Percentiles rank a stretch among this genome's conserved stretches.
Evolutionary conservation across 1,139 yeast genomes (phyloP).

Genomic region (Tardiomyces depauwii): DNA sequence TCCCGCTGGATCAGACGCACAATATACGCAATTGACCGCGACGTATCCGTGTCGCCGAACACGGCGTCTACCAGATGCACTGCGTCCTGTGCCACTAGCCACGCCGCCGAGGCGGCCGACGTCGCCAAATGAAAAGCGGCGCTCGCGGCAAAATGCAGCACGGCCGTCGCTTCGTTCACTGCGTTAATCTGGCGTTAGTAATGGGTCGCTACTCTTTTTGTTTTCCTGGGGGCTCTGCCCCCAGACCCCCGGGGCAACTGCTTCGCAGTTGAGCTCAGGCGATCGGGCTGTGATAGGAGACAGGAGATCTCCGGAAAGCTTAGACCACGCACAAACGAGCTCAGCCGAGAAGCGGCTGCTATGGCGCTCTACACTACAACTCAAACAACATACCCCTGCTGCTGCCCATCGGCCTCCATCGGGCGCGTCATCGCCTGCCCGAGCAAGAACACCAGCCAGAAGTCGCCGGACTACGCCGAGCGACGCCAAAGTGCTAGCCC

Average conservation of each 20-base stretch:
- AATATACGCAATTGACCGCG: constrained; percentile 23
- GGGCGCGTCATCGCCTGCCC: constrained; percentile 21
- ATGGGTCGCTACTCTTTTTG: not conserved
- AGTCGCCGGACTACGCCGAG: constrained; percentile 21
- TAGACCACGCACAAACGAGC: too few species aligned
- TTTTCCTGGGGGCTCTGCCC: not conserved
- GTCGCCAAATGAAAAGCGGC: constrained; percentile 21
- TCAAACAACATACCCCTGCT: constrained; percentile 4
- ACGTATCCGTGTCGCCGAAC: constrained; percentile 26
- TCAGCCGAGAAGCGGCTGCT: too few species aligned
- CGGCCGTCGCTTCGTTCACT: constrained; percentile 18
- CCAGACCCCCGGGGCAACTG: too few species aligned
- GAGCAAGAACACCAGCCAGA: constrained; percentile 19
- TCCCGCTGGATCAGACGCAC: constrained; percentile 19
- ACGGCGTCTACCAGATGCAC: constrained; percentile 22
- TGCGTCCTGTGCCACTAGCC: constrained; percentile 21
- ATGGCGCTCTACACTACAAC: too few species aligned
- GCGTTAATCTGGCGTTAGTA: constrained; percentile 7
- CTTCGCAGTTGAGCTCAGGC: too few species aligned
- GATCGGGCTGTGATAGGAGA: too few species aligned
- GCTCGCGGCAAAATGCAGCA: constrained; percentile 21
- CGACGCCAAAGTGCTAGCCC: constrained; percentile 18
- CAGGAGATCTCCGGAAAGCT: too few species aligned
- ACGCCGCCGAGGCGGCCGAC: constrained; percentile 15
- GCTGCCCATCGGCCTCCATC: constrained; percentile 8